Evolutionary conservation across 2,329 filamentous ascomycete species (phyloP).

Genomic region (Alternaria longipes): DNA sequence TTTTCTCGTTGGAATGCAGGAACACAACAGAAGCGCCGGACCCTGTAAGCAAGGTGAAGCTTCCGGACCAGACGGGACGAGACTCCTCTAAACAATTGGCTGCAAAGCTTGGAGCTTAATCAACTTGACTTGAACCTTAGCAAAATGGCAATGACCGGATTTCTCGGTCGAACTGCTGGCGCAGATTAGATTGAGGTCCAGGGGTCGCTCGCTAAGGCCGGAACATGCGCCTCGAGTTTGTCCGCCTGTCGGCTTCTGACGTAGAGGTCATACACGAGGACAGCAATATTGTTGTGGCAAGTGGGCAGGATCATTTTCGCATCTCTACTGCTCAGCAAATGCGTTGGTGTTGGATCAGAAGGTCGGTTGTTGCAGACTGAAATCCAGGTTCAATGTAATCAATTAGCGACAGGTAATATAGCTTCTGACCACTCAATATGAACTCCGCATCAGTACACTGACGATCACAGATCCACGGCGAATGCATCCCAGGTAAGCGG

Average conservation of each 20-base stretch:
- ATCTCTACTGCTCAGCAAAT: background rate
- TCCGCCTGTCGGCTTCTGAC: conserved; percentile 1
- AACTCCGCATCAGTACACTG: conserved; percentile 11
- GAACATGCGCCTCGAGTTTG: conserved; percentile 11
- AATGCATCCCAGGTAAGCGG: conserved; percentile 21
- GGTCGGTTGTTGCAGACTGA: conserved; percentile 15
- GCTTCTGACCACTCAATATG: conserved; percentile 30
- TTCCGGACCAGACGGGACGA: conserved; percentile 49
- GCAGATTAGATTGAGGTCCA: conserved; percentile 19
- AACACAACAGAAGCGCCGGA: conserved; percentile 14
- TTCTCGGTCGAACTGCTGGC: conserved; percentile 24
- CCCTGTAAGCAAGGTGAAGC: conserved; percentile 20
- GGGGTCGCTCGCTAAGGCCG: conserved; percentile 16
- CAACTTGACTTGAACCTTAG: conserved; percentile 27
- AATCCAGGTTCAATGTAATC: conserved; percentile 43
- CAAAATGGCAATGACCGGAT: conserved; percentile 35
- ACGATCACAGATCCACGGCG: conserved; percentile 12
- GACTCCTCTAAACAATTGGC: conserved; percentile 35
- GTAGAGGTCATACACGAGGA: background rate
- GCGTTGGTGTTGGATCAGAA: background rate
- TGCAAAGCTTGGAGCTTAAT: conserved; percentile 31
- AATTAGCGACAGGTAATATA: conserved; percentile 38
- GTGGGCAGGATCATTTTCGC: background rate
- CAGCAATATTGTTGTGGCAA: background rate
- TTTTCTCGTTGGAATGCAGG: conserved; percentile 21